Evolutionary conservation across 2,329 filamentous ascomycete genomes (phyloP).

Genomic region (Akanthomyces uredinophilus): DNA sequence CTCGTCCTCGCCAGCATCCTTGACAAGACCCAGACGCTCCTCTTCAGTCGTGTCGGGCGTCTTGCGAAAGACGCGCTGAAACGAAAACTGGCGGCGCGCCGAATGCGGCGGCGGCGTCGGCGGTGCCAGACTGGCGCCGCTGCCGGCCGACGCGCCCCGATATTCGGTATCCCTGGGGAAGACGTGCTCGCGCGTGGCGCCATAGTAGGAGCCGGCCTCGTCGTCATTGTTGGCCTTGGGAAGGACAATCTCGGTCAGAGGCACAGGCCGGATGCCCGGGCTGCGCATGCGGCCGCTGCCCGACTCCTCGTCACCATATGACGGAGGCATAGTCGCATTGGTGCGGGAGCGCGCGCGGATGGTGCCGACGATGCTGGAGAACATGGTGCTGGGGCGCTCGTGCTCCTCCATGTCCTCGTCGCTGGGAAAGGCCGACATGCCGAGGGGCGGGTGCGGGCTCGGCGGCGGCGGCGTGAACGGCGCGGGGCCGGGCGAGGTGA

Average conservation of each 20-base stretch:
- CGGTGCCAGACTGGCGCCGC: conserved; percentile 43
- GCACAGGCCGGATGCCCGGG: conserved; percentile 53
- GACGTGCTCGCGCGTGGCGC: conserved; percentile 36
- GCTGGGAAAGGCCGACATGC: conserved; percentile 75
- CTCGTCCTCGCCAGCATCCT: conserved; percentile 48
- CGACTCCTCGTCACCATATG: conserved; percentile 31
- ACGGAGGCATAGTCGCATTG: conserved; percentile 27
- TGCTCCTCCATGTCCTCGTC: conserved; percentile 56
- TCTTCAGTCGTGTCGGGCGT: conserved; percentile 64
- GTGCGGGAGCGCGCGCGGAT: conserved; percentile 35
- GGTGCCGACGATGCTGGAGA: conserved; percentile 54
- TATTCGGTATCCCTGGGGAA: conserved; percentile 48
- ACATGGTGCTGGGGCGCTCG: conserved; percentile 42
- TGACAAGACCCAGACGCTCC: conserved; percentile 77
- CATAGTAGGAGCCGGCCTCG: conserved; percentile 38
- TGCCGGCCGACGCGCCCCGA: conserved; percentile 40
- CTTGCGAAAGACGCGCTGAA: conserved; percentile 71
- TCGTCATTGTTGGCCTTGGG: conserved; percentile 40
- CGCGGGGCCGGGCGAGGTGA: conserved; percentile 21
- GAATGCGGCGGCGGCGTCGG: conserved; percentile 59
- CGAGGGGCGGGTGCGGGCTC: conserved; percentile 65
- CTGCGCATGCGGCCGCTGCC: conserved; percentile 43
- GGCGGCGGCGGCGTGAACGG: conserved; percentile 32
- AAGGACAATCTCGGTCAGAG: conserved; percentile 56
- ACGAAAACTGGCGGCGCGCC: conserved; percentile 79